These are phyloP conservation scores for Pontederia crassipes DNA, from an alignment of 176 grass and related monocot species.

Conservation along the genomic window DNA sequence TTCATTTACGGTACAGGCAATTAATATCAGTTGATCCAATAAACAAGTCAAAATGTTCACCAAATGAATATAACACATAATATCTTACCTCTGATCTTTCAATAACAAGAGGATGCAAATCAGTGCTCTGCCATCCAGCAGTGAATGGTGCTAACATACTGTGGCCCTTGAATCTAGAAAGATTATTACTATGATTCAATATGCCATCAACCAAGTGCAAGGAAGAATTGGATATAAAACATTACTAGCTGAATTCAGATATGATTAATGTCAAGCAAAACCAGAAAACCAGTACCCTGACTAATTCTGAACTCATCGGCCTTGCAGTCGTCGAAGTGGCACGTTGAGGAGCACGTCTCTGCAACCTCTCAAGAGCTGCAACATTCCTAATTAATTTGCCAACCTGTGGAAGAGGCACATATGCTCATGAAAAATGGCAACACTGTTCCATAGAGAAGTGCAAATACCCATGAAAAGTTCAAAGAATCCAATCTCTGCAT, in stretches of 20 bases:
- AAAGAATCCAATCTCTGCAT: too few species aligned
- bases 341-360: slow-evolving; percentile 26
- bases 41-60: neutral
- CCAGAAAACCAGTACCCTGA: slow-evolving; percentile 34
- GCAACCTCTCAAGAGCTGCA: slow-evolving; percentile 20
- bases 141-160: slow-evolving; percentile 98
- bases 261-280: neutral
- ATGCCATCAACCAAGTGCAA: neutral
- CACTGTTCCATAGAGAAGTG: neutral
- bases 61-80: neutral
- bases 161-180: slow-evolving; percentile 81
- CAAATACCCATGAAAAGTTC: too few species aligned
- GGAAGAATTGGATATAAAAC: neutral
- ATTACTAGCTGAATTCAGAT: neutral
- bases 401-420: slow-evolving; percentile 26
- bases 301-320: slow-evolving; percentile 40
- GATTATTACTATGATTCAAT: slow-evolving; percentile 5
- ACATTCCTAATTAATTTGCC: slow-evolving; percentile 38
- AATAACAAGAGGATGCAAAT: slow-evolving; percentile 72
- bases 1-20: neutral
- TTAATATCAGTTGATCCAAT: neutral
- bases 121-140: slow-evolving; percentile 90
- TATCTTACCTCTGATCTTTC: slow-evolving; percentile 76
- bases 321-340: slow-evolving; percentile 30
- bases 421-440: neutral